These are phyloP conservation scores for Garcia nutans DNA, from an alignment of 345 rosid species.

Conservation along the genomic window DNA sequence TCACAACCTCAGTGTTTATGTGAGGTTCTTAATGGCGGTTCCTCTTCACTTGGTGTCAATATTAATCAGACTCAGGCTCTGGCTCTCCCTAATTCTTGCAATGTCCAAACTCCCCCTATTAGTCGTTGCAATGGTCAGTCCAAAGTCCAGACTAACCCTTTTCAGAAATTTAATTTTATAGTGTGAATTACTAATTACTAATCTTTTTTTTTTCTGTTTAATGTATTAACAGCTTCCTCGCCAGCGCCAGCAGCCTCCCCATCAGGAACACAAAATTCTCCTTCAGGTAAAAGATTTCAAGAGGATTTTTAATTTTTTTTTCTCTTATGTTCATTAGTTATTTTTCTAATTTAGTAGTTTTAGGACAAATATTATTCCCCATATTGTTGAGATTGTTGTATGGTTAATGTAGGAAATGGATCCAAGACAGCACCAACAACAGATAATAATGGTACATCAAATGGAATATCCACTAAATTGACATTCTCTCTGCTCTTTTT, in stretches of 20 bases:
- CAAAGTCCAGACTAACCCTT: background rate
- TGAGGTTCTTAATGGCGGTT: conserved; percentile 26
- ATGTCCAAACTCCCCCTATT: conserved; percentile 27
- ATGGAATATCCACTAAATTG: conserved; percentile 24
- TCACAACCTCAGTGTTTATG: conserved; percentile 36
- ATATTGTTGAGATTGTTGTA: too few species aligned
- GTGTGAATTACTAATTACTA: background rate
- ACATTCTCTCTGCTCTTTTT: conserved; percentile 16
- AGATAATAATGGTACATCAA: conserved; percentile 18
- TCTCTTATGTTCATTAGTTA: background rate
- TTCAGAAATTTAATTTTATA: background rate
- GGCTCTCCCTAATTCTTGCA: conserved; percentile 35
- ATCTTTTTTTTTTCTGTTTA: too few species aligned
- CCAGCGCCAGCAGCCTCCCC: conserved; percentile 32
- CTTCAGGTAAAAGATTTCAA: conserved; percentile 18
- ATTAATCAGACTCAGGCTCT: conserved; percentile 38
- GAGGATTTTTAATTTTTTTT: background rate
- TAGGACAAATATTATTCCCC: too few species aligned
- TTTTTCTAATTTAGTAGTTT: too few species aligned
- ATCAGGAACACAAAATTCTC: conserved; percentile 20
- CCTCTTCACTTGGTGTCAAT: conserved; percentile 28
- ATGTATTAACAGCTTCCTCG: conserved; percentile 14
- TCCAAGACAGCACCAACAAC: conserved; percentile 29
- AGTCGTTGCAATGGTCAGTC: conserved; percentile 27
- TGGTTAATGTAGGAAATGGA: conserved; percentile 23